These are phyloP conservation scores for Pseudogymnoascus sp. DNA, from an alignment of 2,329 filamentous ascomycete species.

Conservation along the genomic window DNA sequence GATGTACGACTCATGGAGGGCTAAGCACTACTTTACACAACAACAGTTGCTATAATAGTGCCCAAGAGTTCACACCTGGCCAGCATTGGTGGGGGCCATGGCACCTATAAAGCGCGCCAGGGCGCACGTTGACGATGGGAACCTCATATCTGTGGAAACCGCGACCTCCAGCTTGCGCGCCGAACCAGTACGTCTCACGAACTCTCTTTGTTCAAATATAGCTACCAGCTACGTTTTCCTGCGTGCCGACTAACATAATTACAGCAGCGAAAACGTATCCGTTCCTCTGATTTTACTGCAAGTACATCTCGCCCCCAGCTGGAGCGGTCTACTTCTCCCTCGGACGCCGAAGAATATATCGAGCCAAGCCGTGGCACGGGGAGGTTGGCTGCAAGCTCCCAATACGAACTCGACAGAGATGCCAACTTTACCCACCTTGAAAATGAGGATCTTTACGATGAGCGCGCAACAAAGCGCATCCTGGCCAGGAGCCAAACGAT, in stretches of 20 bases:
- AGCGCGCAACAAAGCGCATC: constrained; percentile 58
- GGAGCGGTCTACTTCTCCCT: constrained; percentile 13
- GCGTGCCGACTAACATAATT: not conserved
- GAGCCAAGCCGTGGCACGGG: constrained; percentile 12
- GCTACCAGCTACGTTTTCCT: not conserved
- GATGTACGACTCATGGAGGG: not conserved
- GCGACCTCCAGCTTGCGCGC: not conserved
- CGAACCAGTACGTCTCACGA: not conserved
- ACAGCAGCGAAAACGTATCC: not conserved
- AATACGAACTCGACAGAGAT: constrained; percentile 57
- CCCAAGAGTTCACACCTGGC: not conserved
- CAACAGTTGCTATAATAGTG: not conserved
- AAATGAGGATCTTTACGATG: constrained; percentile 51
- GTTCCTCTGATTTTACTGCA: not conserved
- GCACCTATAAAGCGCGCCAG: constrained; percentile 3
- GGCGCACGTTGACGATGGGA: not conserved
- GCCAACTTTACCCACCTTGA: constrained; percentile 50
- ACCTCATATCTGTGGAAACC: not conserved
- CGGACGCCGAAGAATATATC: constrained; percentile 24
- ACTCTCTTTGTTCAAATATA: not conserved
- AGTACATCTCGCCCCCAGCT: not conserved
- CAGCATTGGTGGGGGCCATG: not conserved
- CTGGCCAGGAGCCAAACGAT: constrained; percentile 38
- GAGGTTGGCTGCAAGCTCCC: constrained; percentile 37
- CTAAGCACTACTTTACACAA: not conserved